Conservation (phyloP, 1,284 basidiomycete species). For the Ceratobasidium sp. region DNA sequence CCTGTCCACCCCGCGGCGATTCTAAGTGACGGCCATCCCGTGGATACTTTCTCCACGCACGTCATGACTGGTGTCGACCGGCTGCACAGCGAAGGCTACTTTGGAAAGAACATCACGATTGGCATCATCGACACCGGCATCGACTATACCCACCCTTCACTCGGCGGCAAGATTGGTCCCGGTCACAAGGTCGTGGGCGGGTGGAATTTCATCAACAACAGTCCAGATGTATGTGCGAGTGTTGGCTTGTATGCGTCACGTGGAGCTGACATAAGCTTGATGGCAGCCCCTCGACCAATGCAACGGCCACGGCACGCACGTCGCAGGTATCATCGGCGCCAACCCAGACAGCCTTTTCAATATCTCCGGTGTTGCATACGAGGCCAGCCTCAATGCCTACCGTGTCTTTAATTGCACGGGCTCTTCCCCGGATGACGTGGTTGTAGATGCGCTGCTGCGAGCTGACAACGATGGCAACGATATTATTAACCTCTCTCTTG, state of each 20-base stretch:
- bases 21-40: background rate
- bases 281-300: constrained; percentile 56
- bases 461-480: constrained; percentile 56
- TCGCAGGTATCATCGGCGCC: constrained; percentile 58
- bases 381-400: constrained; percentile 40
- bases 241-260: too few relatives aligned
- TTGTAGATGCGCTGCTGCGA: constrained; percentile 48
- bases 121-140: constrained; percentile 62
- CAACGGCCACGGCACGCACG: constrained; percentile 57
- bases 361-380: constrained; percentile 45
- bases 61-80: constrained; percentile 55
- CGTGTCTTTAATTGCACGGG: constrained; percentile 45
- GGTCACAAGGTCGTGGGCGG: constrained; percentile 58
- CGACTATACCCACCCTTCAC: constrained; percentile 61
- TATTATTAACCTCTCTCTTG: constrained; percentile 61
- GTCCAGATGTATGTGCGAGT: too few relatives aligned
- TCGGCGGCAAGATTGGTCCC: constrained; percentile 61
- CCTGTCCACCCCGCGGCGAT: background rate
- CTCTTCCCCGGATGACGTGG: constrained; percentile 35
- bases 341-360: constrained; percentile 54
- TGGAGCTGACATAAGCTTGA: too few relatives aligned
- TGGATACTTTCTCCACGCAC: constrained; percentile 48
- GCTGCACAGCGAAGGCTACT: constrained; percentile 60
- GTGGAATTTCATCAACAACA: constrained; percentile 60
- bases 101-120: constrained; percentile 61